Evolutionary conservation across 78 protist genomes (phyloP).

Genomic region (Dictyostelium capitatum): DNA sequence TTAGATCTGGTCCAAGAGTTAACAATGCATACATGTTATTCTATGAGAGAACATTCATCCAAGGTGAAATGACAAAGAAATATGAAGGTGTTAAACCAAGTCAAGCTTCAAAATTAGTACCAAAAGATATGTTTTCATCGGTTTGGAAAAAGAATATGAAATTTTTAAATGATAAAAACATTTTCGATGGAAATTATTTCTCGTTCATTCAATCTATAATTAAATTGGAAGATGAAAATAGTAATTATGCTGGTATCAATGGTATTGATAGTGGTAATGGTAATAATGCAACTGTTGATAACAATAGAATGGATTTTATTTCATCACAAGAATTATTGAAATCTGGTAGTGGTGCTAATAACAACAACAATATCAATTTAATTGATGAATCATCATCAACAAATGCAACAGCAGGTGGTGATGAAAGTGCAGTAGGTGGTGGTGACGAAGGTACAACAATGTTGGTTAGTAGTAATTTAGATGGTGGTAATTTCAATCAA

Average conservation of each 20-base stretch:
- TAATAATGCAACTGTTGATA: background rate
- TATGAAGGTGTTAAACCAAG: conserved; percentile 8
- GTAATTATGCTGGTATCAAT: background rate
- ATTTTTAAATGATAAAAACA: conserved; percentile 82
- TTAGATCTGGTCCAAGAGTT: conserved; percentile 7
- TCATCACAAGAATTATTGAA: conserved; percentile 25
- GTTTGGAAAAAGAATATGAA: conserved; percentile 89
- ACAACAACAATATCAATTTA: background rate
- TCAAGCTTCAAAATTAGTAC: conserved; percentile 59
- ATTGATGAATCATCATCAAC: background rate
- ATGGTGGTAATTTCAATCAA: conserved; percentile 25
- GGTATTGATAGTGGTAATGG: background rate
- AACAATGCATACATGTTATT: conserved; percentile 88
- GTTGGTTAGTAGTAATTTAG: background rate
- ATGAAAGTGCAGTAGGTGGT: background rate
- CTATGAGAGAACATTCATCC: conserved; percentile 59
- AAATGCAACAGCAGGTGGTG: background rate
- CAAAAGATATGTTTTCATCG: conserved; percentile 29
- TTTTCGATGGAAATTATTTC: conserved; percentile 85
- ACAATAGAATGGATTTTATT: conserved; percentile 5
- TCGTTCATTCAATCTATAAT: conserved; percentile 34
- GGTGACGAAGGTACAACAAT: background rate
- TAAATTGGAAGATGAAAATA: conserved; percentile 1
- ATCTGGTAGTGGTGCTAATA: background rate
- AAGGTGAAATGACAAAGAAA: conserved; percentile 13